phyloP scores from a whole-genome alignment of 2,329 filamentous ascomycete species.

The Aspergillus transmontanensis region DNA sequence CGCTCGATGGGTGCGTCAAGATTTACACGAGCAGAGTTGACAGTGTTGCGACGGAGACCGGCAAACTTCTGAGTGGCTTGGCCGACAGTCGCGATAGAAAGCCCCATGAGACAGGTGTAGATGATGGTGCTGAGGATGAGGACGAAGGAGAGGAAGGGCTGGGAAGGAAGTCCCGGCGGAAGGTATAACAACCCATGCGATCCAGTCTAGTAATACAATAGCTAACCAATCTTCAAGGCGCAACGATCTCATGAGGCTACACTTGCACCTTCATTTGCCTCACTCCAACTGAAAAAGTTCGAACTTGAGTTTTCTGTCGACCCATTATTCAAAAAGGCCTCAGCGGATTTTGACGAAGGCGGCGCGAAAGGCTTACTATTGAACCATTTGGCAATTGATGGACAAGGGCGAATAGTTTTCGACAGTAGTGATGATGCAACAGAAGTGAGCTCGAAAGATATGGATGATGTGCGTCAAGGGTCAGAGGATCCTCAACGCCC shows the following conservation, averaged over 20 bases:
- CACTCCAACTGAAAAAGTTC: conserved; percentile 93
- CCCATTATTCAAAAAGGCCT: conserved; percentile 98
- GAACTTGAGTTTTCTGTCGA: conserved; percentile 96
- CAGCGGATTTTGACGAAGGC: conserved; percentile 96
- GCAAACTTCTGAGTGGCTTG: conserved; percentile 88
- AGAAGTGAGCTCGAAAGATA: conserved; percentile 51
- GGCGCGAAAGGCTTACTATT: conserved; percentile 92
- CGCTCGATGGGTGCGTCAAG: conserved; percentile 95
- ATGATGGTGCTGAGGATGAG: conserved; percentile 62
- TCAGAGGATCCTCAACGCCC: conserved; percentile 49
- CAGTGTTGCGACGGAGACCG: conserved; percentile 96
- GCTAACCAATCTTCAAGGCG: conserved; percentile 46
- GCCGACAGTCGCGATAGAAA: conserved; percentile 76
- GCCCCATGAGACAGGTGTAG: conserved; percentile 62
- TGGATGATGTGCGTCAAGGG: conserved; percentile 39
- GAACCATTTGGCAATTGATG: conserved; percentile 96
- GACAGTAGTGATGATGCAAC: conserved; percentile 90
- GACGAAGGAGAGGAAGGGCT: conserved; percentile 56
- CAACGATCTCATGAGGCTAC: conserved; percentile 85
- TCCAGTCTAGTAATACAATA: conserved; percentile 9
- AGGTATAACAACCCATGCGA: conserved; percentile 54
- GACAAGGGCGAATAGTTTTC: conserved; percentile 90
- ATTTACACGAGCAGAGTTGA: conserved; percentile 98
- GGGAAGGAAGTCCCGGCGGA: conserved; percentile 65
- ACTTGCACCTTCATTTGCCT: conserved; percentile 81